These are phyloP conservation scores for Glarea lozoyensis DNA, from an alignment of 495 filamentous ascomycete species.

Conservation along the genomic window DNA sequence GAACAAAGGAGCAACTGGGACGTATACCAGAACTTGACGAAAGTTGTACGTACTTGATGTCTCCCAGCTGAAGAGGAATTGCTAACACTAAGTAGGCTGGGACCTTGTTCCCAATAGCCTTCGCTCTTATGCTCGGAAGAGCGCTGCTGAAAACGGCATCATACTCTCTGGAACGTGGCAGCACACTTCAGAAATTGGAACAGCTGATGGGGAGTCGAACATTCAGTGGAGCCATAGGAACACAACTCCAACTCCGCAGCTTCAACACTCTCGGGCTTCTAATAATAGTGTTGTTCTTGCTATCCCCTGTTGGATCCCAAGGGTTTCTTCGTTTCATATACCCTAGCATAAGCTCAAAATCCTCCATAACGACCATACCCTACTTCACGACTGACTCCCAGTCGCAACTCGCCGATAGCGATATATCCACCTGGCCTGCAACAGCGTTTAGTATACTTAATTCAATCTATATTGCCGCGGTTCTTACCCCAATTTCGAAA, in stretches of 20 bases:
- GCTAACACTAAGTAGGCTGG: background rate
- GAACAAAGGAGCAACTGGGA: background rate
- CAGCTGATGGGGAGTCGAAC: constrained; percentile 6
- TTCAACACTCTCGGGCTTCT: background rate
- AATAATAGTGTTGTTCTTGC: constrained; percentile 5
- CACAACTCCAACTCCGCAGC: background rate
- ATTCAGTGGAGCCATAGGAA: background rate
- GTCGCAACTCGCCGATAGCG: background rate
- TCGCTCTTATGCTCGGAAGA: constrained; percentile 2
- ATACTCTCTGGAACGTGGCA: constrained; percentile 3
- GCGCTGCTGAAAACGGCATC: background rate
- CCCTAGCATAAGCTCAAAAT: background rate
- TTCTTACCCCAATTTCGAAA: background rate
- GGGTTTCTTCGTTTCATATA: background rate
- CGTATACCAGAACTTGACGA: background rate
- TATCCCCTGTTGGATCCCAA: constrained; percentile 11
- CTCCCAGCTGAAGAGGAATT: background rate
- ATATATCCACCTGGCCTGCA: background rate
- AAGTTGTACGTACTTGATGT: background rate
- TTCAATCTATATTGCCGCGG: background rate
- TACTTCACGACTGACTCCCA: background rate
- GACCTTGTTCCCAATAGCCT: constrained; percentile 10
- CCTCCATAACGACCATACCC: background rate
- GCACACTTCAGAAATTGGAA: constrained; percentile 1
- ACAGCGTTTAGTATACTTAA: background rate